phyloP scores from a whole-genome alignment of 192 early-diverging fungal species.

The Lobosporangium transversale region DNA sequence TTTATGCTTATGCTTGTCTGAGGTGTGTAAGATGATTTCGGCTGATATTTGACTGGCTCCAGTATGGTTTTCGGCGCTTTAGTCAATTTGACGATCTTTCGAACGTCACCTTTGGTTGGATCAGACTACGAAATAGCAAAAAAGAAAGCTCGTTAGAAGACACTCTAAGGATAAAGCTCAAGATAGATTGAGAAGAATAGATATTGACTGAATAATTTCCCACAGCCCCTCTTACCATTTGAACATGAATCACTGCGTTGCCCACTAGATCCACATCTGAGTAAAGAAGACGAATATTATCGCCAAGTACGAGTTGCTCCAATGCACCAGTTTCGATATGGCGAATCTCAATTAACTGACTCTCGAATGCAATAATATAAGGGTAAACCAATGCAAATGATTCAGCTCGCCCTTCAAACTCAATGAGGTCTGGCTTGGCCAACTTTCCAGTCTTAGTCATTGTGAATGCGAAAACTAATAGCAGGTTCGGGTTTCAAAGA shows the following conservation, averaged over 20 bases:
- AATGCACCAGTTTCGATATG: conserved; percentile 72
- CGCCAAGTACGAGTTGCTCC: conserved; percentile 27
- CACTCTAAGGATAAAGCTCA: too few species aligned
- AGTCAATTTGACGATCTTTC: conserved; percentile 11
- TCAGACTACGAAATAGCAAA: conserved; percentile 10
- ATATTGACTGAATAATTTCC: too few species aligned
- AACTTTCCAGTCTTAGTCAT: conserved; percentile 80
- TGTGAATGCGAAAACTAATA: conserved; percentile 90
- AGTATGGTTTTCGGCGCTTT: conserved; percentile 16
- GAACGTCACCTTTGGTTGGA: conserved; percentile 5
- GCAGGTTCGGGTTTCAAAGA: too few species aligned
- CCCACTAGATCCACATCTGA: conserved; percentile 13
- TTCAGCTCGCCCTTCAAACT: conserved; percentile 87
- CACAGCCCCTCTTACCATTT: conserved; percentile 25
- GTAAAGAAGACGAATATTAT: conserved; percentile 23
- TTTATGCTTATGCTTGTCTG: too few species aligned
- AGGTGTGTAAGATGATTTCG: conserved; percentile 14
- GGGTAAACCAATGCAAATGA: conserved; percentile 82
- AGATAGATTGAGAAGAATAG: too few species aligned
- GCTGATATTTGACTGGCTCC: conserved; percentile 15
- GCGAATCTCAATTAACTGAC: conserved; percentile 88
- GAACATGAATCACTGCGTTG: conserved; percentile 22
- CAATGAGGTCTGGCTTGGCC: conserved; percentile 76
- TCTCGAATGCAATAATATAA: conserved; percentile 90
- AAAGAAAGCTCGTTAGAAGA: too few species aligned